Conservation (phyloP, 73 alveolate species). For the Uronychia setigera region DNA sequence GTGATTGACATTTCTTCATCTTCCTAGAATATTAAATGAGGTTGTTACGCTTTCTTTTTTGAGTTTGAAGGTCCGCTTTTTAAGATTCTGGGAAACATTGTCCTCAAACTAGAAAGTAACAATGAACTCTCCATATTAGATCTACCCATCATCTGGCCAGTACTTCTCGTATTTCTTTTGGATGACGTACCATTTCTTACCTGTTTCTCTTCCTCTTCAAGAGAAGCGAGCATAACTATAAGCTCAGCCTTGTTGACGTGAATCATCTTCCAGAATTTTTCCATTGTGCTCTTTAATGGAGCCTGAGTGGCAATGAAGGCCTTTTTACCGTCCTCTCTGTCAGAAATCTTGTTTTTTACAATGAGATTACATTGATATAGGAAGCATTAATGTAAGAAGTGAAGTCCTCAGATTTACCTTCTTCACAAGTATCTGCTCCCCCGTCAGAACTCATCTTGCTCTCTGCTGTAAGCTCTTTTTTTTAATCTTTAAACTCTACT, state of each 20-base stretch:
- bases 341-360: conserved; percentile 51
- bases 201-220: not conserved
- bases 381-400: conserved; percentile 18
- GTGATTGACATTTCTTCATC: conserved; percentile 19
- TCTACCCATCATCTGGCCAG: not conserved
- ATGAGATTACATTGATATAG: conserved; percentile 51
- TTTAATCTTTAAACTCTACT: not conserved
- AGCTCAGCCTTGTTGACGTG: conserved; percentile 25
- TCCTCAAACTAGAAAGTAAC: not conserved
- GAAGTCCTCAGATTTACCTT: conserved; percentile 9
- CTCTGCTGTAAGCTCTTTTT: conserved; percentile 4
- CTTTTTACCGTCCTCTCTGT: conserved; percentile 32
- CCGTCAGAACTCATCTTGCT: not conserved
- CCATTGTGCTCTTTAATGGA: conserved; percentile 45
- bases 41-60: not conserved
- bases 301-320: conserved; percentile 72
- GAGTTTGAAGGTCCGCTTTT: not conserved
- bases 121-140: not conserved
- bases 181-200: not conserved
- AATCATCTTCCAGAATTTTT: conserved; percentile 67
- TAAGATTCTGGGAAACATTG: not conserved
- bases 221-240: conserved; percentile 33
- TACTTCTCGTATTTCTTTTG: not conserved
- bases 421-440: too few species aligned
- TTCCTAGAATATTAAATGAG: not conserved